Evolutionary conservation across 1,284 basidiomycete genomes (phyloP).

Genomic region (Irpex sp.): DNA sequence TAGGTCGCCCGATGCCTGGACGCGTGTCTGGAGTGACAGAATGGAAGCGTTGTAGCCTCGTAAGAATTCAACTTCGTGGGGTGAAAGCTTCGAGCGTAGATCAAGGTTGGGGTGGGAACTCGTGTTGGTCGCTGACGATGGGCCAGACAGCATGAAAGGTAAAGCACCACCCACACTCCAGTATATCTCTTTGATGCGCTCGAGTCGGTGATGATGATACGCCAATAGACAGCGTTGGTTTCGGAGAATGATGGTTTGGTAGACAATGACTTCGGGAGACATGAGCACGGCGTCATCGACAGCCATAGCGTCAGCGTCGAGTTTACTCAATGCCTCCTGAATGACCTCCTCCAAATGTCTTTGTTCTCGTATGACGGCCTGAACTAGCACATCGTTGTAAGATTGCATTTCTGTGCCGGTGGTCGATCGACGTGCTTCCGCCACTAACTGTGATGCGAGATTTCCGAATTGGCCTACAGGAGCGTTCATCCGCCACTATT

Average conservation of each 20-base stretch:
- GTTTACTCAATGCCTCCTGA: slow-evolving; percentile 37
- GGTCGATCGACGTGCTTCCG: slow-evolving; percentile 81
- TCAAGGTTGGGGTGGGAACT: no score
- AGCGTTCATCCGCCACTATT: no score
- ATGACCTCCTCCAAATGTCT: slow-evolving; percentile 78
- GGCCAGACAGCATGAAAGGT: slow-evolving; percentile 75
- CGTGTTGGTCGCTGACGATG: no score
- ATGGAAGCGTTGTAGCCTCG: slow-evolving; percentile 79
- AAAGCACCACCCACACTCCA: slow-evolving; percentile 92
- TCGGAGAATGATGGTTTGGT: slow-evolving; percentile 83
- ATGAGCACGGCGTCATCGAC: slow-evolving; percentile 35
- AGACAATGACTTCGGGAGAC: slow-evolving; percentile 77
- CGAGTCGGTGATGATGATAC: slow-evolving; percentile 84
- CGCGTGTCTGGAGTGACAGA: slow-evolving; percentile 75
- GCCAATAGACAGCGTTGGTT: slow-evolving; percentile 94
- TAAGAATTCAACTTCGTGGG: slow-evolving; percentile 90
- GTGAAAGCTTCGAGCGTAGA: slow-evolving; percentile 76
- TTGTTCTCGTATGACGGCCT: slow-evolving; percentile 86
- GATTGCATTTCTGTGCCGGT: slow-evolving; percentile 85
- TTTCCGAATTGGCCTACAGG: slow-evolving; percentile 66
- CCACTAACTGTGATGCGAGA: slow-evolving; percentile 83
- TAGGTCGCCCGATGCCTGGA: slow-evolving; percentile 63
- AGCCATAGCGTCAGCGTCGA: slow-evolving; percentile 30
- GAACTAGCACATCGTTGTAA: slow-evolving; percentile 89
- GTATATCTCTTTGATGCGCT: slow-evolving; percentile 81